Evolutionary conservation across 2,329 filamentous ascomycete genomes (phyloP).

Genomic region (Exophiala spinifera): DNA sequence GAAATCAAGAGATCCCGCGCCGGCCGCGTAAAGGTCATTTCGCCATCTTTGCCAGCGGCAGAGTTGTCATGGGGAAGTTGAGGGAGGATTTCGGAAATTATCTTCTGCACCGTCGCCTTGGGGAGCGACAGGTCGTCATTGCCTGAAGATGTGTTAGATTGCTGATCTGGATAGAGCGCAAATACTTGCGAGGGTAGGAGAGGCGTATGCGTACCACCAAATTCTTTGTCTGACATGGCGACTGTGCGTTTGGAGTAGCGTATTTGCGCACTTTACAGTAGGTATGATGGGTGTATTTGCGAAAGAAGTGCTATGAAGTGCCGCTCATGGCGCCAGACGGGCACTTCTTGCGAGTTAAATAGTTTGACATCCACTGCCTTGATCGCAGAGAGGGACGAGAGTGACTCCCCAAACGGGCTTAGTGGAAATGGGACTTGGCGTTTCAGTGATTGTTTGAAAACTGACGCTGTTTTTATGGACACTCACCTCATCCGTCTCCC

Average conservation of each 20-base stretch:
- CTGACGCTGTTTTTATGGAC: too few species aligned
- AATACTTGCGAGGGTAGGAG: neutral
- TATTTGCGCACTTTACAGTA: neutral
- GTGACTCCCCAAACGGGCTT: too few species aligned
- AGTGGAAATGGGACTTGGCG: too few species aligned
- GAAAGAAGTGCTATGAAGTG: too few species aligned
- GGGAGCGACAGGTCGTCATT: slow-evolving; percentile 60
- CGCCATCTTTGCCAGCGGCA: slow-evolving; percentile 53
- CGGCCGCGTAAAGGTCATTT: slow-evolving; percentile 74
- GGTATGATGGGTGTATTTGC: neutral
- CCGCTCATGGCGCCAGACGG: too few species aligned
- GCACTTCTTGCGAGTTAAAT: too few species aligned
- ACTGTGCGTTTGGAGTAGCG: neutral
- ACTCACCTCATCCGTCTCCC: too few species aligned
- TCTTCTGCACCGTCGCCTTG: slow-evolving; percentile 71
- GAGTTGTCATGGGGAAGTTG: slow-evolving; percentile 19
- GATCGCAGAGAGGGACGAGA: too few species aligned
- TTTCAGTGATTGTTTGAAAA: too few species aligned
- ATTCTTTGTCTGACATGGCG: slow-evolving; percentile 55
- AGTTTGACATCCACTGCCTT: too few species aligned
- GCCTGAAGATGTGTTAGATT: slow-evolving; percentile 35
- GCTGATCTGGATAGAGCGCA: slow-evolving; percentile 7
- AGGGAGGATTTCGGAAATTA: slow-evolving; percentile 89
- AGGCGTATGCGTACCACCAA: slow-evolving; percentile 34
- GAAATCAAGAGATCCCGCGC: slow-evolving; percentile 93